phyloP scores from a whole-genome alignment of 139 green algal species.

The Trebouxia sp. region DNA sequence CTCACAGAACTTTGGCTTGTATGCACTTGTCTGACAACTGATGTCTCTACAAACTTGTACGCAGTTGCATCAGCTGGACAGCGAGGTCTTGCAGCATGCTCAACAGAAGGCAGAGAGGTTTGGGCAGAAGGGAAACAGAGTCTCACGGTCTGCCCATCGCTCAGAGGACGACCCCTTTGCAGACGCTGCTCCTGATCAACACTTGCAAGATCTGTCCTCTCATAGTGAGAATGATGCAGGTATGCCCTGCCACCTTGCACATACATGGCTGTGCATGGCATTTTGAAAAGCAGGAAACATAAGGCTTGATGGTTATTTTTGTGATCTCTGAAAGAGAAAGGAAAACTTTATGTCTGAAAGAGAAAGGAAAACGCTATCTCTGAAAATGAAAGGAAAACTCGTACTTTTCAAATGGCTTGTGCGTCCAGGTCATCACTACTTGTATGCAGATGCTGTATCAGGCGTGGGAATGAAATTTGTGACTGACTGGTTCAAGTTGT shows the following conservation, averaged over 20 bases:
- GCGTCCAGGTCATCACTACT: too few species aligned
- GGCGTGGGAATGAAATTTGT: too few species aligned
- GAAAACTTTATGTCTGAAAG: too few species aligned
- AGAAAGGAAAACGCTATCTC: too few species aligned
- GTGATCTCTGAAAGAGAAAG: too few species aligned
- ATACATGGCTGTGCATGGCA: background rate
- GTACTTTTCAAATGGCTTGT: too few species aligned
- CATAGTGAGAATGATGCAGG: background rate
- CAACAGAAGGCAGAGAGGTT: background rate
- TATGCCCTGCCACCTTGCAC: background rate
- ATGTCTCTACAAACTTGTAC: background rate
- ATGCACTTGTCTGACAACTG: background rate
- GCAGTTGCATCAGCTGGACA: conserved; percentile 10
- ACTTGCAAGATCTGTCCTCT: background rate
- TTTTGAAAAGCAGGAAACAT: background rate
- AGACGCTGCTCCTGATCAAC: background rate
- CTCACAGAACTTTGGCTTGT: too few species aligned
- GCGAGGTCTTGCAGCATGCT: background rate
- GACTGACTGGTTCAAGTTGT: too few species aligned
- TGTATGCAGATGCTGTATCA: too few species aligned
- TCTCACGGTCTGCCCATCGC: background rate
- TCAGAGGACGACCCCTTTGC: conserved; percentile 7
- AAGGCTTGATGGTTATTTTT: too few species aligned
- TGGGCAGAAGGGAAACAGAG: background rate
- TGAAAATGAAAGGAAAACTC: too few species aligned